These are phyloP conservation scores for Ceratorhiza oryzae-sativae DNA, from an alignment of 1,284 basidiomycete species.

Conservation along the genomic window DNA sequence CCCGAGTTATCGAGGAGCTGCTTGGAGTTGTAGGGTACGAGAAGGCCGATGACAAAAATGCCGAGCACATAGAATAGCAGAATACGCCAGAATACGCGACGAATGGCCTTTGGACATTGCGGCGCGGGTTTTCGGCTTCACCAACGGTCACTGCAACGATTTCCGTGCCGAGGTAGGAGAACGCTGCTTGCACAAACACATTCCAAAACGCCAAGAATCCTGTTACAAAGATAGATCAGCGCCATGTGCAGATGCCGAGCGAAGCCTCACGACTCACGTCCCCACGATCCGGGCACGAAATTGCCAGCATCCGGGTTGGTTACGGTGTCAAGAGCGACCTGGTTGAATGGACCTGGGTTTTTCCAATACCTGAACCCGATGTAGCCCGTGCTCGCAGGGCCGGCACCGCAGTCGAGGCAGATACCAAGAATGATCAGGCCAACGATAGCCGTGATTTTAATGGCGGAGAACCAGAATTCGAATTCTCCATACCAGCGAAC, in stretches of 20 bases:
- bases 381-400: slow-evolving; percentile 44
- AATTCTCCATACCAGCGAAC: slow-evolving; percentile 51
- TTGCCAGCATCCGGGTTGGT: neutral
- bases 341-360: slow-evolving; percentile 71
- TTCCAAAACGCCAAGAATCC: slow-evolving; percentile 53
- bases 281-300: slow-evolving; percentile 53
- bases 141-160: slow-evolving; percentile 72
- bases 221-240: neutral
- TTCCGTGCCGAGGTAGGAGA: slow-evolving; percentile 79
- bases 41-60: slow-evolving; percentile 60
- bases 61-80: slow-evolving; percentile 67
- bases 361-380: slow-evolving; percentile 76
- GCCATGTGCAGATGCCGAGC: neutral
- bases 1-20: slow-evolving; percentile 43
- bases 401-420: slow-evolving; percentile 53
- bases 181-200: slow-evolving; percentile 57
- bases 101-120: slow-evolving; percentile 72
- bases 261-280: slow-evolving; percentile 42
- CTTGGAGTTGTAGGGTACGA: slow-evolving; percentile 47
- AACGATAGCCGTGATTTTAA: slow-evolving; percentile 52
- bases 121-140: slow-evolving; percentile 63
- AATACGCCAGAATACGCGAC: slow-evolving; percentile 71
- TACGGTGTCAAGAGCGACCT: slow-evolving; percentile 3
- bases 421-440: slow-evolving; percentile 58
- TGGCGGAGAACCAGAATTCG: slow-evolving; percentile 46